Percentiles rank a stretch among this genome's conserved stretches.
Evolutionary conservation across 2,329 filamentous ascomycete species (phyloP).

Genomic region (Penicillium expansum): DNA sequence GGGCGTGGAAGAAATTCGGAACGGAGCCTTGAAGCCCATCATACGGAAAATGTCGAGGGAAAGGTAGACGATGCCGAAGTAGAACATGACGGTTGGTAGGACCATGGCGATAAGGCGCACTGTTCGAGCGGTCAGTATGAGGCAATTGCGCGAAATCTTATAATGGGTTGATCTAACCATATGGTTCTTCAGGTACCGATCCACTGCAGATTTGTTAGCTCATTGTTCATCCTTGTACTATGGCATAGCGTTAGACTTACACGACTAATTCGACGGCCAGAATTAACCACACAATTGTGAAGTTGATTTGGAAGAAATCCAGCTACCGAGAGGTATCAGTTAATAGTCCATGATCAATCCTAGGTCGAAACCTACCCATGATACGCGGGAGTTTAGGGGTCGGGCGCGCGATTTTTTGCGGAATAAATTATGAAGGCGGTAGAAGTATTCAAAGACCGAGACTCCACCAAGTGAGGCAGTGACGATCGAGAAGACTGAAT

Average conservation of each 20-base stretch:
- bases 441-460: conserved; percentile 45
- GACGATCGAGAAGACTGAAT: conserved; percentile 44
- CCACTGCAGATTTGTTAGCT: conserved; percentile 32
- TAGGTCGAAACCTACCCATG: conserved; percentile 37
- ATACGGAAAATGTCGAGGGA: conserved; percentile 44
- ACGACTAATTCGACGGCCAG: conserved; percentile 43
- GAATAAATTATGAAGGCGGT: conserved; percentile 41
- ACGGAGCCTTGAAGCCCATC: conserved; percentile 52
- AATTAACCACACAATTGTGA: conserved; percentile 46
- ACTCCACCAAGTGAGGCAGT: conserved; percentile 42
- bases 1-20: conserved; percentile 62
- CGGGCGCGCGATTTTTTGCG: conserved; percentile 38
- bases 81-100: conserved; percentile 47
- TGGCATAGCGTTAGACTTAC: conserved; percentile 27
- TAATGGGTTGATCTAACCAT: conserved; percentile 30
- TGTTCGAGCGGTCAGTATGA: conserved; percentile 14
- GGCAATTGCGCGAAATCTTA: background rate
- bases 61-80: conserved; percentile 44
- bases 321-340: conserved; percentile 29
- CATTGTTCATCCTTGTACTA: background rate
- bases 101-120: conserved; percentile 47
- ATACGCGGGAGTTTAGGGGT: conserved; percentile 43
- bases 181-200: conserved; percentile 41
- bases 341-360: background rate
- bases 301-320: conserved; percentile 49